Conservation (phyloP, 495 filamentous ascomycete genomes). For the Penicillium argentinense region DNA sequence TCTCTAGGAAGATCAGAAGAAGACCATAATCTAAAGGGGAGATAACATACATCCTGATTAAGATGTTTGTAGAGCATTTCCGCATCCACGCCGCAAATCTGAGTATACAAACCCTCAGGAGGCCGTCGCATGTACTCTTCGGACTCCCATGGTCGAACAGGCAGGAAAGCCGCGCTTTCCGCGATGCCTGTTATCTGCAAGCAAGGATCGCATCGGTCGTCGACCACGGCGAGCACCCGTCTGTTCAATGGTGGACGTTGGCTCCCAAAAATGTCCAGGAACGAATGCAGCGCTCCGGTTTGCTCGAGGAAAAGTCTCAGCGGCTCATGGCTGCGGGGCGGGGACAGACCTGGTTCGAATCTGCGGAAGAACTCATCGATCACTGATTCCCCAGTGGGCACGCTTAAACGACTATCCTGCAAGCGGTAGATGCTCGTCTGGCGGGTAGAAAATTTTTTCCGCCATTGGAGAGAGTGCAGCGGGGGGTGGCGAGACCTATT, state of each 20-base stretch:
- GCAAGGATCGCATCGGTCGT: conserved; percentile 20
- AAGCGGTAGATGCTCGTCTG: conserved; percentile 13
- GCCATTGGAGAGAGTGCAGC: conserved; percentile 6
- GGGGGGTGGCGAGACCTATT: background rate
- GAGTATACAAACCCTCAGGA: conserved; percentile 13
- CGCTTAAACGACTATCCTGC: conserved; percentile 12
- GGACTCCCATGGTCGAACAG: conserved; percentile 17
- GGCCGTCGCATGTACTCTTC: conserved; percentile 15
- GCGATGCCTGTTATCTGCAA: conserved; percentile 12
- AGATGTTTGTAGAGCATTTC: conserved; percentile 12
- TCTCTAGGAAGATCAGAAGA: conserved; percentile 6
- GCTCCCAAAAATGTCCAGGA: conserved; percentile 1
- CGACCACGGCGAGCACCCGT: conserved; percentile 11
- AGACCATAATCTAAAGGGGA: background rate
- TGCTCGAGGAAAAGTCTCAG: conserved; percentile 13
- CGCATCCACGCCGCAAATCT: conserved; percentile 13
- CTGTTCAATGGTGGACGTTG: conserved; percentile 1
- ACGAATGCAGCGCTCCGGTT: conserved; percentile 7
- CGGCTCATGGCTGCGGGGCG: conserved; percentile 14
- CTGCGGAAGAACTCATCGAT: conserved; percentile 17
- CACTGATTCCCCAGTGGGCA: conserved; percentile 6
- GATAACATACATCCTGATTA: conserved; percentile 7
- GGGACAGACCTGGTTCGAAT: conserved; percentile 9
- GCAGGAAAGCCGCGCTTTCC: conserved; percentile 12
- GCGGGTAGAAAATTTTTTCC: conserved; percentile 12